These are phyloP conservation scores for Heliosperma pusillum DNA, from an alignment of 148 eudicot genomes.

Conservation along the genomic window DNA sequence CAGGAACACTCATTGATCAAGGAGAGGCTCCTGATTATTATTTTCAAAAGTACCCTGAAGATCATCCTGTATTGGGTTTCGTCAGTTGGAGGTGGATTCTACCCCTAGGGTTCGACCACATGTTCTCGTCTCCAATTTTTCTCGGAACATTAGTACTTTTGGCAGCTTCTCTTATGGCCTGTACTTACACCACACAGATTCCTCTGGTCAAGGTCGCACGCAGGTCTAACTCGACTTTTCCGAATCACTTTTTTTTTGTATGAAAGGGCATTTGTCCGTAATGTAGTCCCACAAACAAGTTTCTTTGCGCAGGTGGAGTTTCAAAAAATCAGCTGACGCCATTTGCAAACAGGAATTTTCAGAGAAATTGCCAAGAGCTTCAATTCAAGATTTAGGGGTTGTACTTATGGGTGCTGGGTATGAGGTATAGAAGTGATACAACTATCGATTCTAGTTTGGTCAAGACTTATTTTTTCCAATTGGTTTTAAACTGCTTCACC, in stretches of 20 bases:
- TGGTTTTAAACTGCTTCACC: constrained; percentile 1
- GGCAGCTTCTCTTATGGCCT: constrained; percentile 91
- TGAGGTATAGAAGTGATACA: constrained; percentile 46
- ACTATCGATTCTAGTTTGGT: neutral
- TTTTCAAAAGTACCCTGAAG: constrained; percentile 76
- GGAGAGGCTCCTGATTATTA: constrained; percentile 86
- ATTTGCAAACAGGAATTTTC: constrained; percentile 79
- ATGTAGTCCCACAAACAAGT: constrained; percentile 7
- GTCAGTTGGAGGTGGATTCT: constrained; percentile 91
- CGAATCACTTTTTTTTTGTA: neutral
- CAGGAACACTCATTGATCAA: constrained; percentile 89
- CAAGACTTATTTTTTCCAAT: neutral
- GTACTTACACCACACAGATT: constrained; percentile 94
- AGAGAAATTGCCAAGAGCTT: constrained; percentile 73
- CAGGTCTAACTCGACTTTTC: constrained; percentile 48
- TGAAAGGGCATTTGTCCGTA: constrained; percentile 1
- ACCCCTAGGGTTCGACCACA: constrained; percentile 81
- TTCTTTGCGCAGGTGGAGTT: constrained; percentile 65
- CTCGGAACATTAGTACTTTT: constrained; percentile 60
- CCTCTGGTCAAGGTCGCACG: constrained; percentile 95
- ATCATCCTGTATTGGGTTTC: constrained; percentile 80
- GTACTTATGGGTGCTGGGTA: constrained; percentile 92
- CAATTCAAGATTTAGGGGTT: constrained; percentile 81
- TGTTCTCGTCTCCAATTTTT: constrained; percentile 92
- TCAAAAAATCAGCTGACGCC: constrained; percentile 57